These are phyloP conservation scores for Curvularia sp. DNA, from an alignment of 2,329 filamentous ascomycete species.

Conservation along the genomic window DNA sequence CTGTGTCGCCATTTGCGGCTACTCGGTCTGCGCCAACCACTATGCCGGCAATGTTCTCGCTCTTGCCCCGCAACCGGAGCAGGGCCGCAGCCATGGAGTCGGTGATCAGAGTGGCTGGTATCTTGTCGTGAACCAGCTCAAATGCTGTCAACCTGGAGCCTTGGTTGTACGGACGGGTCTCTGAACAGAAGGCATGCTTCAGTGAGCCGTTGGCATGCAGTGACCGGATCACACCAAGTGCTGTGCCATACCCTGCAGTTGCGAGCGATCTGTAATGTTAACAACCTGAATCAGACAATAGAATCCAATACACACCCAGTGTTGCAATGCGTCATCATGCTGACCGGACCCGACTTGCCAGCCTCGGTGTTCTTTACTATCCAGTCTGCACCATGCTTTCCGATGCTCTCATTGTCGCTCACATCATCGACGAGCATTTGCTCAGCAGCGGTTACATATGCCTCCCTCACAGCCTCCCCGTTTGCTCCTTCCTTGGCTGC, in stretches of 20 bases:
- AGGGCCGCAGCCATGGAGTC: conserved; percentile 96
- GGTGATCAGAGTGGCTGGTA: conserved; percentile 89
- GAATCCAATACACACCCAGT: conserved; percentile 69
- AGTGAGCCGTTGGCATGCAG: conserved; percentile 72
- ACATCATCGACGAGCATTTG: conserved; percentile 87
- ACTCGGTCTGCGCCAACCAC: conserved; percentile 96
- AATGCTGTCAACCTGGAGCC: conserved; percentile 93
- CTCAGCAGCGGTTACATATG: conserved; percentile 82
- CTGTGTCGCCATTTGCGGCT: conserved; percentile 94
- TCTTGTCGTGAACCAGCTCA: conserved; percentile 91
- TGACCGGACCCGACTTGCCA: conserved; percentile 65
- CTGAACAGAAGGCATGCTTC: conserved; percentile 90
- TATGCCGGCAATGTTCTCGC: conserved; percentile 79
- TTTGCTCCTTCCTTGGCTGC: conserved; percentile 55
- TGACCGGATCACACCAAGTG: conserved; percentile 89
- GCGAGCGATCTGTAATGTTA: conserved; percentile 74
- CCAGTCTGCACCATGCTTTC: conserved; percentile 83
- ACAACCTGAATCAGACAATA: background rate
- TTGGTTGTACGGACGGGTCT: conserved; percentile 97
- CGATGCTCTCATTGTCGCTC: conserved; percentile 85
- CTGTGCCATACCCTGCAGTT: conserved; percentile 97
- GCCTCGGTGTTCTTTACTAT: conserved; percentile 67
- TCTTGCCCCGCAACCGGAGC: conserved; percentile 67
- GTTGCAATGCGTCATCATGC: conserved; percentile 97
- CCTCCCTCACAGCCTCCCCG: conserved; percentile 65